Conservation (phyloP, 768 basidiomycete genomes). For the Tricholoma matsutake region DNA sequence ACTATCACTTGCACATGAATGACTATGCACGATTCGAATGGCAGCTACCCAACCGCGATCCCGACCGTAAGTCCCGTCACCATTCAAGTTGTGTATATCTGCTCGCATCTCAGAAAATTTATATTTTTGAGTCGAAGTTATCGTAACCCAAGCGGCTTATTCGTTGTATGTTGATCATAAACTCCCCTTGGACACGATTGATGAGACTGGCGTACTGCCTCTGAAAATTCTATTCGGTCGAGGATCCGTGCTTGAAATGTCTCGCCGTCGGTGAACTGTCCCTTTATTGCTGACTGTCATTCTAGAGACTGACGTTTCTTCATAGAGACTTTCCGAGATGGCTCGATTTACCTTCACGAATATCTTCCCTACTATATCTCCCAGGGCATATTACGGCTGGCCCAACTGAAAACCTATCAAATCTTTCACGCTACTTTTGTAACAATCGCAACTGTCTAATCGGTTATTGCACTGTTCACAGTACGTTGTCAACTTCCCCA, state of each 20-base stretch:
- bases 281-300: neutral
- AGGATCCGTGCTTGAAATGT: slow-evolving; percentile 25
- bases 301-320: neutral
- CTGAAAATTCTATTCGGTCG: slow-evolving; percentile 27
- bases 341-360: slow-evolving; percentile 16
- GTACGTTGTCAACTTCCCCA: slow-evolving; percentile 25
- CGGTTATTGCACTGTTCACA: slow-evolving; percentile 48
- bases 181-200: slow-evolving; percentile 44
- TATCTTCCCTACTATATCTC: slow-evolving; percentile 6
- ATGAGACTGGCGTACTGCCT: slow-evolving; percentile 46
- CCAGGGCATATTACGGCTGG: slow-evolving; percentile 5
- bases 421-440: slow-evolving; percentile 45
- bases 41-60: slow-evolving; percentile 35
- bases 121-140: slow-evolving; percentile 39
- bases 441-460: slow-evolving; percentile 48
- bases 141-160: slow-evolving; percentile 46
- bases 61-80: slow-evolving; percentile 33
- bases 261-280: slow-evolving; percentile 13
- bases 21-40: slow-evolving; percentile 50
- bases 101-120: slow-evolving; percentile 1
- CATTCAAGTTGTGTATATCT: neutral
- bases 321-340: slow-evolving; percentile 32
- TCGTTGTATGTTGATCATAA: slow-evolving; percentile 36
- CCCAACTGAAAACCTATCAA: slow-evolving; percentile 25
- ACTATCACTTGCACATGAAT: slow-evolving; percentile 33